Evolutionary conservation across 306 rosid genomes (phyloP).

Genomic region (Albizia julibrissin): DNA sequence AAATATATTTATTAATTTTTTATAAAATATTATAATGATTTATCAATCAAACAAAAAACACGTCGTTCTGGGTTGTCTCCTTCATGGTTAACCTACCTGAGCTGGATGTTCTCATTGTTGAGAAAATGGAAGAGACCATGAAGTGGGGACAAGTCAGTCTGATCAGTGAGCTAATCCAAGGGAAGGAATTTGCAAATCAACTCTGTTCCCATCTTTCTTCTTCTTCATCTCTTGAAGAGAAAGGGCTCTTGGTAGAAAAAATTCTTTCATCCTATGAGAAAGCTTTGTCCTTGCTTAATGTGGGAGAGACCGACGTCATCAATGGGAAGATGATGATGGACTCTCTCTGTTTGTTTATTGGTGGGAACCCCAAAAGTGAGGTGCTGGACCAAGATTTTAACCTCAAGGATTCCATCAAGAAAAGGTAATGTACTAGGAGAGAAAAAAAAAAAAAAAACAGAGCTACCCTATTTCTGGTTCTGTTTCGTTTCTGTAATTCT

Average conservation of each 20-base stretch:
- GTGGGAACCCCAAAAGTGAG: constrained; percentile 55
- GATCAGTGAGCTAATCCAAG: constrained; percentile 58
- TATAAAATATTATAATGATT: too few relatives aligned
- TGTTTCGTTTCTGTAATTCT: background rate
- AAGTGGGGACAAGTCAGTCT: constrained; percentile 47
- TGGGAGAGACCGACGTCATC: constrained; percentile 32
- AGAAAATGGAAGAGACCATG: constrained; percentile 43
- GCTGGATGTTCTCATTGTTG: too few relatives aligned
- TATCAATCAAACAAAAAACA: too few relatives aligned
- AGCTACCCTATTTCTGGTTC: background rate
- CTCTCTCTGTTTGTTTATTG: constrained; percentile 43
- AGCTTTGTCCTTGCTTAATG: constrained; percentile 47
- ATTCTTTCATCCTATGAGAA: constrained; percentile 62
- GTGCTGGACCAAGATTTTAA: constrained; percentile 44
- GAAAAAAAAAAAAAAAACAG: too few relatives aligned
- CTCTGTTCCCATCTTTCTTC: constrained; percentile 46
- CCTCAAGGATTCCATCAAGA: constrained; percentile 57
- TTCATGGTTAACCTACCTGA: too few relatives aligned
- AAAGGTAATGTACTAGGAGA: constrained; percentile 57
- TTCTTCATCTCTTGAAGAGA: constrained; percentile 46
- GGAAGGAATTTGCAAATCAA: constrained; percentile 65
- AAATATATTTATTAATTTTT: too few relatives aligned
- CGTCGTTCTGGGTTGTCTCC: too few relatives aligned
- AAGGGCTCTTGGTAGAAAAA: constrained; percentile 47
- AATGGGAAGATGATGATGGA: constrained; percentile 33